phyloP scores from a whole-genome alignment of 352 stramenopile species.

The Phytophthora pisi region DNA sequence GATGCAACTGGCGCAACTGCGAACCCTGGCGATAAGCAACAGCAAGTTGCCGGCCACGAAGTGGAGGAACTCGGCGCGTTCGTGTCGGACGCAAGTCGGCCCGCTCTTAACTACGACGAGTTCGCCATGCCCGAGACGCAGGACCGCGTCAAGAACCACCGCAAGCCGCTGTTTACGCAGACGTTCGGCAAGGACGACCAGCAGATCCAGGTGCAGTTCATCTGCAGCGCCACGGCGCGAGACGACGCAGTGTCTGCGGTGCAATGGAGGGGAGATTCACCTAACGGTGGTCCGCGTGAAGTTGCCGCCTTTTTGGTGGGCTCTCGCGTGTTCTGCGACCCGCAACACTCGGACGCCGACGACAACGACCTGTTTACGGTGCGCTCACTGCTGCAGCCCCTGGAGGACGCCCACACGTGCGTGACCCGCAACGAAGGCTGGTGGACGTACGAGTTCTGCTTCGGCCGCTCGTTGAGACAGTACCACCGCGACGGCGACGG shows the following conservation, averaged over 20 bases:
- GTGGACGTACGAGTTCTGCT: constrained; percentile 89
- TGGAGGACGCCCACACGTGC: constrained; percentile 58
- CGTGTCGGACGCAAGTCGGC: constrained; percentile 36
- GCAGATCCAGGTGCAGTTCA: constrained; percentile 68
- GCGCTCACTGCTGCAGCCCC: constrained; percentile 53
- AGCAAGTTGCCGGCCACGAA: constrained; percentile 23
- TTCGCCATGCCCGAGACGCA: constrained; percentile 56
- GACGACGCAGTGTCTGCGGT: constrained; percentile 57
- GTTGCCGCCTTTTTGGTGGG: constrained; percentile 62
- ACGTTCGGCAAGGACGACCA: constrained; percentile 37
- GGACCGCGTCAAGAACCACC: constrained; percentile 42
- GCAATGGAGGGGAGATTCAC: constrained; percentile 36
- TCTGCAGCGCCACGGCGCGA: constrained; percentile 53
- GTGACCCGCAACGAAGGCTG: constrained; percentile 83
- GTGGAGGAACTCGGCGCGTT: constrained; percentile 51
- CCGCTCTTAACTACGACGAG: constrained; percentile 45
- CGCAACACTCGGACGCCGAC: constrained; percentile 52
- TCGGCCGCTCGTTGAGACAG: constrained; percentile 70
- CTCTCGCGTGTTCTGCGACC: constrained; percentile 73
- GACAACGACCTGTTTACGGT: constrained; percentile 60
- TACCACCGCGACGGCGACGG: constrained; percentile 78
- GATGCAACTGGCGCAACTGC: constrained; percentile 16
- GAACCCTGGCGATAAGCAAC: constrained; percentile 3
- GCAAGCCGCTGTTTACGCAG: constrained; percentile 73
- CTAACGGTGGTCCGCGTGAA: constrained; percentile 8